Base-by-base conservation (phyloP, 2,329 filamentous ascomycete species). In the Monosporascus sp. region DNA sequence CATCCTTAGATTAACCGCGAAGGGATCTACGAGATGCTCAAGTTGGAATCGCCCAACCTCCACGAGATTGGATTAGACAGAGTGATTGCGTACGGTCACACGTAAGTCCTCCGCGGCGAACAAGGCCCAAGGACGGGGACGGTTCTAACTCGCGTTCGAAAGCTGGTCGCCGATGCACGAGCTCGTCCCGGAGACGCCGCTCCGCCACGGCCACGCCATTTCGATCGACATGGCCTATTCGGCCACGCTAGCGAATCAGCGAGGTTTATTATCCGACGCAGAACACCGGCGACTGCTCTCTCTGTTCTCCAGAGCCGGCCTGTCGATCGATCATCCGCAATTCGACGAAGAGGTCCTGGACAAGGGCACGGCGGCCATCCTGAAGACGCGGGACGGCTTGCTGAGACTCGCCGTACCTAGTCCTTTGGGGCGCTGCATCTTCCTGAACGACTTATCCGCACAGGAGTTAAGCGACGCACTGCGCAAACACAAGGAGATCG, bases 161-260 rank as follows among this genome's bases (percentile, higher is more conserved):
- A 83, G 80, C 7, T 89, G 86, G 86, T 88, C 85, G 4, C 86
- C 86, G 20, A 76, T 88, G 6, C 85, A 89, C 64, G 86, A 90
- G 69, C 78, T 90, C 9, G 77, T 86, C 0, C 86, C 86, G 0
- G 79, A 85, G 49, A 83, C 84, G 0, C 86, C 86, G 1, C 78
- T 89, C 44, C 82, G 86, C 43, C 87, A 90, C 65, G 86, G 86
- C 3, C 86, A 90, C 64, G 86, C 86, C 59, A 89, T 90, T 60
- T 86, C 83, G 2, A 87, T 89, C 56, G 86, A 89, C 66, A 90
- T 90, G 86, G 86, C 86, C 0, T 90, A 86, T 71, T 87, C 85
- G 0, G 85, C 86, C 0, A 89, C 86, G 0, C 75, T 90, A 4
- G 84, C 86, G 19, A 80, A 85, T 64, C 69, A 76, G 55, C 80